Evolutionary conservation across 768 basidiomycete genomes (phyloP).

Genomic region (Mycena sanguinolenta): DNA sequence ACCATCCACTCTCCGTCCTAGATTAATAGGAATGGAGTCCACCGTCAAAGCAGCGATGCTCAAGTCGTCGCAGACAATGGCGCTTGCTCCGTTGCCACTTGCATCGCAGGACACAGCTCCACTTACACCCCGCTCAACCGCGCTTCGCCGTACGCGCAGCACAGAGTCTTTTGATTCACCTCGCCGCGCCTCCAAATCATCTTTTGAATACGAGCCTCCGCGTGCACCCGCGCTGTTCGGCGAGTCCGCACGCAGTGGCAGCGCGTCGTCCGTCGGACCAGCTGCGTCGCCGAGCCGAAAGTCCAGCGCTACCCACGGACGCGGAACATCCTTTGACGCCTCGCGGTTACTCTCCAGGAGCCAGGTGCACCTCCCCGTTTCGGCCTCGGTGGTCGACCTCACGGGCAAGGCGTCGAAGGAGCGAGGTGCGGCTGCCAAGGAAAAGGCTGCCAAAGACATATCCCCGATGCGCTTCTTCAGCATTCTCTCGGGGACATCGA

Average conservation of each 20-base stretch:
- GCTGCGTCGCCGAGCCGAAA: constrained; percentile 53
- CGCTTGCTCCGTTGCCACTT: constrained; percentile 51
- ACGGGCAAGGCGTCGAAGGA: constrained; percentile 47
- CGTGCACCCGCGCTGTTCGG: constrained; percentile 49
- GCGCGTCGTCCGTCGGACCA: constrained; percentile 8
- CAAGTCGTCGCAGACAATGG: constrained; percentile 82
- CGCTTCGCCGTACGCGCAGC: constrained; percentile 77
- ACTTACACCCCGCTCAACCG: constrained; percentile 61
- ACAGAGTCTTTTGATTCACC: constrained; percentile 78
- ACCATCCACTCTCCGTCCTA: constrained; percentile 80
- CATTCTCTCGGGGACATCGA: constrained; percentile 76
- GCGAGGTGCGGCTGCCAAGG: constrained; percentile 52
- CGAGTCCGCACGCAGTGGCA: constrained; percentile 56
- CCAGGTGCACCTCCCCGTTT: constrained; percentile 60
- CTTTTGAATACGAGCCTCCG: constrained; percentile 56
- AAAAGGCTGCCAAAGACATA: constrained; percentile 67
- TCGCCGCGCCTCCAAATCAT: constrained; percentile 55
- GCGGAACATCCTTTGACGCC: constrained; percentile 75
- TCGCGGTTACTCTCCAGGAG: constrained; percentile 66
- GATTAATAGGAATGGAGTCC: constrained; percentile 84
- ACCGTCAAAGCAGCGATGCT: constrained; percentile 94
- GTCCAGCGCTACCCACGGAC: constrained; percentile 58
- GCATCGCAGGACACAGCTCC: constrained; percentile 47
- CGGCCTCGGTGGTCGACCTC: constrained; percentile 60
- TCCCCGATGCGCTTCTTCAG: constrained; percentile 78